Conservation (phyloP, 148 eudicot species). For the Polygonum maritimum region DNA sequence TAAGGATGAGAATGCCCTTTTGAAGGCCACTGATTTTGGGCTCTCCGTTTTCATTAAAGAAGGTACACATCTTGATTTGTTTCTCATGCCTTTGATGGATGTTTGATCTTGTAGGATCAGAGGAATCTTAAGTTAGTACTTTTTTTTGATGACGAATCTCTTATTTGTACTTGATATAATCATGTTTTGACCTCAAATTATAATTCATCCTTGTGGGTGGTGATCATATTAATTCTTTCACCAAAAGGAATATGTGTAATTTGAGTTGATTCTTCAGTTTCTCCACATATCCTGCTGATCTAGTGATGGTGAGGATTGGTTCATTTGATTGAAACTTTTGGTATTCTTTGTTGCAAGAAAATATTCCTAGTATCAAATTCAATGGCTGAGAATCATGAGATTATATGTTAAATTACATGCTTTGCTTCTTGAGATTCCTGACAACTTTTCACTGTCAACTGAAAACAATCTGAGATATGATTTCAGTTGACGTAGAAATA, state of each 20-base stretch:
- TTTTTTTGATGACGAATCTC: no score
- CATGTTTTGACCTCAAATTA: no score
- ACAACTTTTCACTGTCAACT: not conserved
- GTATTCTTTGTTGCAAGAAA: not conserved
- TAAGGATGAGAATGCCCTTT: constrained; percentile 43
- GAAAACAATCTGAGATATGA: not conserved
- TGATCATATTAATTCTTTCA: not conserved
- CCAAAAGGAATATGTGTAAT: not conserved
- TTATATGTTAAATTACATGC: not conserved
- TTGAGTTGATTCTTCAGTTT: not conserved
- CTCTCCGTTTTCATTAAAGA: constrained; percentile 68
- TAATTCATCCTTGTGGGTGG: not conserved
- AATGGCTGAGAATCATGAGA: not conserved
- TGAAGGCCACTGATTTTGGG: constrained; percentile 80
- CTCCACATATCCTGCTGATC: not conserved
- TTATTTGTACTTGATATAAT: no score
- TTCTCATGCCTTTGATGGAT: not conserved
- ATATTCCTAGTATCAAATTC: not conserved
- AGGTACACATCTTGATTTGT: constrained; percentile 25
- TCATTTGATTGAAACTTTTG: not conserved
- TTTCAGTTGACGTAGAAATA: not conserved
- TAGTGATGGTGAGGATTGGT: not conserved
- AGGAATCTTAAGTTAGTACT: not conserved
- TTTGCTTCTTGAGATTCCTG: not conserved
- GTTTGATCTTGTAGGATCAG: not conserved